Base-by-base conservation (phyloP, 169 alveolate genomes). In the Plasmodium gonderi region DNA sequence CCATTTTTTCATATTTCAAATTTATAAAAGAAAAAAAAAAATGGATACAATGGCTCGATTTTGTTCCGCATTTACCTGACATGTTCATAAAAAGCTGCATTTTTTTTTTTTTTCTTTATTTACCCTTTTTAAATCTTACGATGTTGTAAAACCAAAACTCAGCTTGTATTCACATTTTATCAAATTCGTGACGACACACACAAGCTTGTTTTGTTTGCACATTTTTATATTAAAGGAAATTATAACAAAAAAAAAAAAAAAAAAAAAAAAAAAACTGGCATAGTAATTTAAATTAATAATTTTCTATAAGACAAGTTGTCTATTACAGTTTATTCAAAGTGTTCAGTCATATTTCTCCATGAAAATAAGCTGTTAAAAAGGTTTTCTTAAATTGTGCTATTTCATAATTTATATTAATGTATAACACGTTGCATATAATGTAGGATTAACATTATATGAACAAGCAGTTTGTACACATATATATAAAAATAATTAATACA, bases 1-100 rank as follows among this genome's bases (percentile, higher is more conserved):
- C 72, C 72, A 51, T 12, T 78, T 78, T 51, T 78, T 68, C 1
- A 78, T 23, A 49, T 78, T 49, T 14, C 6, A 76, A 8, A 42
- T 38, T 45, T 44, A 76, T 12, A 76, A 76, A 6, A 49, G 17
- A 45, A 49, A 78, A 29, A 78, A 64, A 33, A 79, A 54, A 60
- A 64, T 2, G 9, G 17, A 64, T 45, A 67, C 14, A 82, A 11
- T 82, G 76, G 82, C 91, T 69, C 49, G 42, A 29, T 68, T 36
- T 49, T n/a, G n/a, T 82, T 68, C 33, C 64, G 12, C 9, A 38
- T 82, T 68, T 68, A 82, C 91, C 31, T 82, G 82, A 69, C 82
- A 38, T 31, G 74, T 82, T 82, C 81, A 82, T 82, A 54, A 45
- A 82, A 82, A 82, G 26, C 44, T 64, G 44, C 23, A 54, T 68